Evolutionary conservation across 2,329 filamentous ascomycete genomes (phyloP), one percentile per base, ranked within the genome.

Genomic region (Fusarium beomiforme): DNA sequence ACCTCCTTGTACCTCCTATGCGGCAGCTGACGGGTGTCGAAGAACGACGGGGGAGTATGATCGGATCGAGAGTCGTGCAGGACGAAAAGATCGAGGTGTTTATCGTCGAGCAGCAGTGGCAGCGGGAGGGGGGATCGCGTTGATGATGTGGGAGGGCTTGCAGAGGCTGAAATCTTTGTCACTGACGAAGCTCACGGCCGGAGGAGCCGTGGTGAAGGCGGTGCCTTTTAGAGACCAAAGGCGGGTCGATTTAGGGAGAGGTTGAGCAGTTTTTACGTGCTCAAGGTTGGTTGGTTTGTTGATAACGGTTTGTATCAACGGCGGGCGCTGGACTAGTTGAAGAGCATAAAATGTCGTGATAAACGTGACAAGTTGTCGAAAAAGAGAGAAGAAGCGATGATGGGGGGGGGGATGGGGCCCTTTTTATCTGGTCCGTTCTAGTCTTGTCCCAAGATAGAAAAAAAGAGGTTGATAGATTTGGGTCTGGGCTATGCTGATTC

Each of bases 1-100:
- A 95, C 92, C 93, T 91, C 89, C 90, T 90, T 91, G 91, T 90
- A 90, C 91, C 92, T 97, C 93, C 94, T 98, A 99, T 99, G 95
- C 96, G 96, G 96, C 96, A 98, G 95, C 93, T 97, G 92, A 89
- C 86, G 85, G 83, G 85, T 84, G 84, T 88, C 84, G 82, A 88
- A 85, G 81, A 85, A 88, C 83, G 87, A 88, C 82, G 83, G 80
- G 76, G 85, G 78, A 70, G 85, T 81, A 78, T 82, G 70, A 73
- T 82, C 81, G 81, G 85, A 81, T 79, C 81, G 80, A 77, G 82
- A 81, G 76, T 81, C 80, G 81, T 86, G 83, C 81, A 88, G 83
- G 81, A 87, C 79, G 76, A 83, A 79, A 76, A 82, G 81, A 78
- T 86, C 82, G 83, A 84, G 80, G 68, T 82, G 79, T 78, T 86